These are phyloP conservation scores for Acer negundo DNA, from an alignment of 345 rosid species.

Conservation along the genomic window DNA sequence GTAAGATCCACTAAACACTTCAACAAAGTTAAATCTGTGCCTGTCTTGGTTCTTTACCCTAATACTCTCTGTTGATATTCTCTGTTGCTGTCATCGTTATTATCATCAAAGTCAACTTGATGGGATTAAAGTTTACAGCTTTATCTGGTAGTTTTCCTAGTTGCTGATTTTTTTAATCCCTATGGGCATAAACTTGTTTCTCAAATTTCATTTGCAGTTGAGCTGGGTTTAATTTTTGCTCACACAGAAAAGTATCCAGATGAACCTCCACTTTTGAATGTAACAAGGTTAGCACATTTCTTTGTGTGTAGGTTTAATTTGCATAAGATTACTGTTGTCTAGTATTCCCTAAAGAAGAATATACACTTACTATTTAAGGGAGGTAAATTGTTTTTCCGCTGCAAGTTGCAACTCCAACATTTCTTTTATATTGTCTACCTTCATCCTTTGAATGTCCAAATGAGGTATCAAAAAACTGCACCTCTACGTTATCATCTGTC, in stretches of 20 bases:
- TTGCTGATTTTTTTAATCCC: conserved; percentile 5
- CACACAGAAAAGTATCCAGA: conserved; percentile 94
- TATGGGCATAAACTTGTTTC: conserved; percentile 19
- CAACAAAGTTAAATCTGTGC: background rate
- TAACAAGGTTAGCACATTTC: conserved; percentile 56
- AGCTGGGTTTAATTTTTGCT: conserved; percentile 80
- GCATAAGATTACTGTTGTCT: background rate
- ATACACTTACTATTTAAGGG: background rate
- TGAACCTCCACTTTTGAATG: conserved; percentile 79
- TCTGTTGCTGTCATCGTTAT: background rate
- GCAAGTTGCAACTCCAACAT: background rate
- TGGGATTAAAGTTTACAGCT: background rate
- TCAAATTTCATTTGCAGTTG: conserved; percentile 59
- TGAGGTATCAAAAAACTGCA: background rate
- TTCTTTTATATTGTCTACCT: background rate
- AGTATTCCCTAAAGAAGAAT: background rate
- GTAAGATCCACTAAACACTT: no score
- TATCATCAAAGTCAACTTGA: conserved; percentile 1
- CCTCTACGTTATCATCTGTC: background rate
- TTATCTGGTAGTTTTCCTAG: background rate
- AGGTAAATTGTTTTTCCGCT: background rate
- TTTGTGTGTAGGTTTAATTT: conserved; percentile 4
- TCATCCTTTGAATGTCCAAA: background rate
- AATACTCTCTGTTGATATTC: background rate
- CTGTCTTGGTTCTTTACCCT: conserved; percentile 12